Evolutionary conservation across 2,329 filamentous ascomycete species (phyloP).

Genomic region (Fonsecaea erecta): DNA sequence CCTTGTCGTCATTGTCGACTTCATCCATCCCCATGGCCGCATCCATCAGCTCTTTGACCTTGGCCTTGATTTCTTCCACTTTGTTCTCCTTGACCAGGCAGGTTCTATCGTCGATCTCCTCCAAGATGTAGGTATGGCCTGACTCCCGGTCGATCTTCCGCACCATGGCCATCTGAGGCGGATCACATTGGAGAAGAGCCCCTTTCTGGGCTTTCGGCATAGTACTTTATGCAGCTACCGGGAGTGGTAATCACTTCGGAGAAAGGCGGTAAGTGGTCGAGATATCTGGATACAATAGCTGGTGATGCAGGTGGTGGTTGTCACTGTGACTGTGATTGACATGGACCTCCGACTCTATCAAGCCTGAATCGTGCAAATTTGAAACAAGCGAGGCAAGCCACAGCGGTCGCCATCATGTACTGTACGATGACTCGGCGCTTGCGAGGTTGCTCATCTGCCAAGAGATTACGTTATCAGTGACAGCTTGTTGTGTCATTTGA

Average conservation of each 20-base stretch:
- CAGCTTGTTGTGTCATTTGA: neutral
- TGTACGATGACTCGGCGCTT: neutral
- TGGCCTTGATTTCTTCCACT: constrained; percentile 39
- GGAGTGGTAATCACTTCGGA: neutral
- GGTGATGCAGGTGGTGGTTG: neutral
- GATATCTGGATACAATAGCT: neutral
- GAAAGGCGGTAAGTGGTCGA: constrained; percentile 3
- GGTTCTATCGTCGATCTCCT: constrained; percentile 38
- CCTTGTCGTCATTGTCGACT: constrained; percentile 38
- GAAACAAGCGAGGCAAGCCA: neutral
- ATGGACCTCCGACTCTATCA: neutral
- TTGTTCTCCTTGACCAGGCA: constrained; percentile 39
- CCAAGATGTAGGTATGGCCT: constrained; percentile 37
- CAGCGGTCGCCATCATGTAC: neutral
- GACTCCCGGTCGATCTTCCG: constrained; percentile 38
- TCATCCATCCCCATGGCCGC: constrained; percentile 38
- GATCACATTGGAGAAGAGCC: constrained; percentile 39
- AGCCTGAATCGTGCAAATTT: neutral
- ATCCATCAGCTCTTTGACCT: constrained; percentile 39
- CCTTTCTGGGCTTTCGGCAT: constrained; percentile 39
- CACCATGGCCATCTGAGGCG: constrained; percentile 40
- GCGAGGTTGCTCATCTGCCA: neutral
- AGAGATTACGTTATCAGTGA: neutral
- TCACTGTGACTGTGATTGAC: constrained; percentile 4
- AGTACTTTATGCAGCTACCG: neutral